Conservation (phyloP, 208 protist genomes). For the Porcisia hertigi region DNA sequence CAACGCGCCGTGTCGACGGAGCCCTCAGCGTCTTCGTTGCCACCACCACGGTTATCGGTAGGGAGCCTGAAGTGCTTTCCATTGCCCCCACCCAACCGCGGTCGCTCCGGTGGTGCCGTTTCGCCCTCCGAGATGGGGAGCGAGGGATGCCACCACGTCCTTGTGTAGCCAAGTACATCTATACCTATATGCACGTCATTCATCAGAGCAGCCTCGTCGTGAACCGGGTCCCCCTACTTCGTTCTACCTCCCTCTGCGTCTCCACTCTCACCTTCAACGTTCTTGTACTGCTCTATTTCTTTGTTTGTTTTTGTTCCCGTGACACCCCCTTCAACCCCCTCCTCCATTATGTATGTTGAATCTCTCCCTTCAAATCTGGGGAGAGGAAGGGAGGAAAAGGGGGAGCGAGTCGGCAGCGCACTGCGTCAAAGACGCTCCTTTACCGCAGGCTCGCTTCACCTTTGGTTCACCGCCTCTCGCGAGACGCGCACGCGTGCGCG, state of each 20-base stretch:
- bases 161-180: constrained; percentile 7
- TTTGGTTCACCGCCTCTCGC: no score
- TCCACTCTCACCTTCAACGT: neutral
- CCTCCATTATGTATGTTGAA: neutral
- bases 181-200: neutral
- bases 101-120: neutral
- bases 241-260: neutral
- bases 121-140: neutral
- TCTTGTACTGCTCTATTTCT: no score
- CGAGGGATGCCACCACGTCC: constrained; percentile 6
- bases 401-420: no score
- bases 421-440: no score
- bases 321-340: neutral
- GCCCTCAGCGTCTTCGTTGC: neutral
- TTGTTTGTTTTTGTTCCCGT: no score
- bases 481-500: no score
- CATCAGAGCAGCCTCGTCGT: neutral
- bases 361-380: no score
- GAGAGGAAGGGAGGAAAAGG: no score
- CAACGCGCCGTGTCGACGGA: neutral
- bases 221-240: neutral
- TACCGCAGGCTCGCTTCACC: no score
- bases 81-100: neutral
- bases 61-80: constrained; percentile 17
- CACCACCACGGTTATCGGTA: constrained; percentile 9